Evolutionary conservation across 257 asterid species (phyloP), one percentile per base, ranked within the genome.

Genomic region (Agastache rugosa): DNA sequence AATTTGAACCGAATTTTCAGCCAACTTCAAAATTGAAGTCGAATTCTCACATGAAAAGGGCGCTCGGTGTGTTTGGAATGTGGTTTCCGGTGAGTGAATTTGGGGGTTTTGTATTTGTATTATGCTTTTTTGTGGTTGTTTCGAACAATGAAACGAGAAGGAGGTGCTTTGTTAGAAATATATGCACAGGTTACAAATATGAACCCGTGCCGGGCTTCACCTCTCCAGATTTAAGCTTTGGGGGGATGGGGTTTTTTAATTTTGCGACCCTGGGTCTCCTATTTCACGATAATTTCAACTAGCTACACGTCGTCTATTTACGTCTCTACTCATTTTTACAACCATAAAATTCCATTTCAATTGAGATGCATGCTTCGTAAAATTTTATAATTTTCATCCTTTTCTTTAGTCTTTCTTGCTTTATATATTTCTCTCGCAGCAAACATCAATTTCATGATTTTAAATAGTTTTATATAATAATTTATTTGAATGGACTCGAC

Each of bases 121-220:
- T 60, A 63, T 10, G 37, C 5, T 73, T 83, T 83, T 78, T 61
- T 25, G 44, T 35, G 41, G 80, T 75, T 41, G 75, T 68, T 82
- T 86, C 81, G 83, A 85, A 76, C 83, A 74, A 67, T 27, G 68
- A 60, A 81, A 48, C 86, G 79, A 78, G 56, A 78, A 47, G 55
- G 35, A 58, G 53, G 67, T 73, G 63, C 75, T 41, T 20, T 45
- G 80, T 34, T 77, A 56, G 65, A 66, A 69, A 63, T 35, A 74
- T 58, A 35, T 31, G 37, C 64, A 48, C 44, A 42, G 34, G 65
- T 65, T 67, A 53, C 17, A 25, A 74, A 29, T 62, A 63, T 11
- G 73, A 74, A 67, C 70, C 48, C 67, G 22, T 42, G 58, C 64
- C 39, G 48, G 79, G 51, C 80, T 80, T 72, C 75, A n/a, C 62